Evolutionary conservation across 2,329 filamentous ascomycete species (phyloP).

Genomic region (Colletotrichum sp.): DNA sequence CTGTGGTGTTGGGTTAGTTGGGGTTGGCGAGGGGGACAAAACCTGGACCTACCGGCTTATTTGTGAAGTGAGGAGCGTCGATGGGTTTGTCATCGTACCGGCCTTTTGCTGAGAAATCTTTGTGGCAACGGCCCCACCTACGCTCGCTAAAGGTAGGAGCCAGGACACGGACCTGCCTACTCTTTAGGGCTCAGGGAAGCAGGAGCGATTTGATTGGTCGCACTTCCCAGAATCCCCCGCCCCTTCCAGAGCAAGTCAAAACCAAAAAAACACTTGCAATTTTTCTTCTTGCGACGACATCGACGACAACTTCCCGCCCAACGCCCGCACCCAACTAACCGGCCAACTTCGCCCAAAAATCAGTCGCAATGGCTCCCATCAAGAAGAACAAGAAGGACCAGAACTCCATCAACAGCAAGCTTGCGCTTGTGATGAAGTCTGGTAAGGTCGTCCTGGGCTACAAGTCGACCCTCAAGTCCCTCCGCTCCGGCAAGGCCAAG

Average conservation of each 20-base stretch:
- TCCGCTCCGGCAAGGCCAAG: slow-evolving; percentile 96
- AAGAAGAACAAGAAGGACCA: slow-evolving; percentile 90
- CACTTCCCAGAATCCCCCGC: background rate
- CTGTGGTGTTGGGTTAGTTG: slow-evolving; percentile 36
- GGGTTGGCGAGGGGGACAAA: slow-evolving; percentile 26
- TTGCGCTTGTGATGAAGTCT: slow-evolving; percentile 68
- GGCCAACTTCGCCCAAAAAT: slow-evolving; percentile 39
- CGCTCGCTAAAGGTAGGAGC: slow-evolving; percentile 27
- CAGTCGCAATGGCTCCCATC: slow-evolving; percentile 63
- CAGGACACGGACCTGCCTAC: slow-evolving; percentile 46
- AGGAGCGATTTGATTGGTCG: slow-evolving; percentile 31
- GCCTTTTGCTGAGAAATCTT: slow-evolving; percentile 18
- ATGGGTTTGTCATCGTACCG: slow-evolving; percentile 62
- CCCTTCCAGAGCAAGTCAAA: background rate
- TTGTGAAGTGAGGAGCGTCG: slow-evolving; percentile 19
- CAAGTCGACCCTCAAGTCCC: slow-evolving; percentile 79
- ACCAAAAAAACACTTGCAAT: background rate
- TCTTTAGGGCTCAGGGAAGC: slow-evolving; percentile 23
- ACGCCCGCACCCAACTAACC: slow-evolving; percentile 11
- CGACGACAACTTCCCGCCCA: slow-evolving; percentile 14
- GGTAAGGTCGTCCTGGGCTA: slow-evolving; percentile 88
- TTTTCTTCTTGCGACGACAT: background rate
- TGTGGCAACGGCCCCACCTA: slow-evolving; percentile 9
- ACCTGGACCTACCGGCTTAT: slow-evolving; percentile 8
- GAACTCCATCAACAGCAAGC: slow-evolving; percentile 66